phyloP scores from a whole-genome alignment of 202 grass and related monocot species.

The Carex arenaria region DNA sequence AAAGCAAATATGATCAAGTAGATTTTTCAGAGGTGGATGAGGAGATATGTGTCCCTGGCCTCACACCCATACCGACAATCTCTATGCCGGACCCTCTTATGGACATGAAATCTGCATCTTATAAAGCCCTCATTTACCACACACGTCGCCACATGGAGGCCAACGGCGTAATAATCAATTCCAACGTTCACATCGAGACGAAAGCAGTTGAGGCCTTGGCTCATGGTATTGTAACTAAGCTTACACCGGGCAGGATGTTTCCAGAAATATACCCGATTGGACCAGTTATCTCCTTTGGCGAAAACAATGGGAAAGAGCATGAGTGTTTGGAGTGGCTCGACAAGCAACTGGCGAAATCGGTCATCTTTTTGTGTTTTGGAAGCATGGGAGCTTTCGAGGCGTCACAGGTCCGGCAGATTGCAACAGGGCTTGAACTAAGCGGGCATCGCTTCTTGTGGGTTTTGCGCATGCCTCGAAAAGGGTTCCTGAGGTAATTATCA shows the following conservation, averaged over 20 bases:
- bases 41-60: conserved; percentile 28
- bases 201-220: conserved; percentile 29
- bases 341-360: conserved; percentile 17
- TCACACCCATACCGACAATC: conserved; percentile 37
- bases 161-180: conserved; percentile 69
- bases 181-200: conserved; percentile 38
- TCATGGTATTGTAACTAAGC: conserved; percentile 2
- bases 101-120: conserved; percentile 44
- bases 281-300: conserved; percentile 32
- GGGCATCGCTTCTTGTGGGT: conserved; percentile 27
- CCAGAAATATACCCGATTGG: conserved; percentile 55
- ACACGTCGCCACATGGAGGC: conserved; percentile 42
- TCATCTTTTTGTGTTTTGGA: no score
- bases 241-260: conserved; percentile 13
- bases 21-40: conserved; percentile 42
- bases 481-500: neutral
- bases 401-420: no score
- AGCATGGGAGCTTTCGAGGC: no score
- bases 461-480: neutral
- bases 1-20: no score
- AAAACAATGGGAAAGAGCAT: conserved; percentile 21
- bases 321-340: conserved; percentile 51
- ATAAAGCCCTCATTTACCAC: conserved; percentile 36
- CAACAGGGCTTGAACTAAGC: no score
- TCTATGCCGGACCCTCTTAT: conserved; percentile 40